Conservation (phyloP, 371 early-diverging fungal genomes). For the Mucor plumbeus region DNA sequence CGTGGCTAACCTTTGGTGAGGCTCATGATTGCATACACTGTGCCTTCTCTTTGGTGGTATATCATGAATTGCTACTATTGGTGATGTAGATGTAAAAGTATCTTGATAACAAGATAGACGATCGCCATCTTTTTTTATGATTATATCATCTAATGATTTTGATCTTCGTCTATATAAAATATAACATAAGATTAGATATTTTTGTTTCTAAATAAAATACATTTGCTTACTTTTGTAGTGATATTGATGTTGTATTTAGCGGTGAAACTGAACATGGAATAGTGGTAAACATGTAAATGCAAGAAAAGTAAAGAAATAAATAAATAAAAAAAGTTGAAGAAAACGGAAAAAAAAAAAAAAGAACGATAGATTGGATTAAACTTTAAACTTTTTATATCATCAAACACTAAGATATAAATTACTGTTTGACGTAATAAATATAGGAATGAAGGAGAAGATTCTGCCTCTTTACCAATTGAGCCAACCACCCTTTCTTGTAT, state of each 20-base stretch:
- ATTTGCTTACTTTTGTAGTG: slow-evolving; percentile 1
- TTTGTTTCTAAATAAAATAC: background rate
- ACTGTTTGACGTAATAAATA: slow-evolving; percentile 16
- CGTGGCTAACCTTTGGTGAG: slow-evolving; percentile 54
- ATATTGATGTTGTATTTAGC: background rate
- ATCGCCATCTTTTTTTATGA: slow-evolving; percentile 14
- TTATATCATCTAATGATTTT: slow-evolving; percentile 45
- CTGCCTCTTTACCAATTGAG: too few relatives aligned
- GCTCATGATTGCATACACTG: slow-evolving; percentile 46
- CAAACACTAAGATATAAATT: background rate
- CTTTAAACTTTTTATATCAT: background rate
- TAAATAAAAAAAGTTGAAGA: background rate
- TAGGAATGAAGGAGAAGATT: slow-evolving; percentile 4
- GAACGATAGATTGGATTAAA: background rate
- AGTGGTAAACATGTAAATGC: background rate
- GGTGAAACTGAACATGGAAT: slow-evolving; percentile 9
- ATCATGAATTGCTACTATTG: slow-evolving; percentile 22
- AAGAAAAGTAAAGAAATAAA: slow-evolving; percentile 2
- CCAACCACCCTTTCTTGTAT: too few relatives aligned
- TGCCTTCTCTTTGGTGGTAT: slow-evolving; percentile 45
- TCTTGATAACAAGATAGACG: slow-evolving; percentile 11
- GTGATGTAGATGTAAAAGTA: slow-evolving; percentile 23
- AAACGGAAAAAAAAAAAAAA: background rate
- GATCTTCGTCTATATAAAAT: slow-evolving; percentile 34
- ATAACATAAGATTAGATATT: too few relatives aligned